Percentiles rank a stretch among this genome's conserved stretches.
Conservation (phyloP, 2,329 filamentous ascomycete species). For the Teratosphaeria zuluensis region DNA sequence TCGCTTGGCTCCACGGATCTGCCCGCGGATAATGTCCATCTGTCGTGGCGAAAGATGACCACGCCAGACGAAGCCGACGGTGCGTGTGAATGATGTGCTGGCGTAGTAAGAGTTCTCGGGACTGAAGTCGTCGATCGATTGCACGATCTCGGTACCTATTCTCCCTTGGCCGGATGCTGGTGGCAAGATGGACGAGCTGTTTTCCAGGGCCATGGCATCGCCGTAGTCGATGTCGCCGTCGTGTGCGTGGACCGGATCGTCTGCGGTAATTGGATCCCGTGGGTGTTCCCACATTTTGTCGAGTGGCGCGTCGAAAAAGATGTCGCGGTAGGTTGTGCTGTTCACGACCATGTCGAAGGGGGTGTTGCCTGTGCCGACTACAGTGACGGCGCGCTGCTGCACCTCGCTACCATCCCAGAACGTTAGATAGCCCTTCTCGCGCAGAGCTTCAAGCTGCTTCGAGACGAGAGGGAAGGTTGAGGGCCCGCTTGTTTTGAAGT, state of each 20-base stretch:
- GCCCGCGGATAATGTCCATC: constrained; percentile 38
- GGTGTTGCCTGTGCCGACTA: constrained; percentile 59
- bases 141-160: constrained; percentile 19
- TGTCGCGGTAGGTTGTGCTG: constrained; percentile 47
- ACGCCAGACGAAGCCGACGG: constrained; percentile 40
- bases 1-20: constrained; percentile 43
- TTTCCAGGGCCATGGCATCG: constrained; percentile 6
- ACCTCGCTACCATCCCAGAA: constrained; percentile 43
- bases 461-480: constrained; percentile 46
- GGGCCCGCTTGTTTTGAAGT: constrained; percentile 53
- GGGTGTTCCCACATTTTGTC: constrained; percentile 31
- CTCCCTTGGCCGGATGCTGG: constrained; percentile 35
- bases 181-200: background rate
- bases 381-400: constrained; percentile 50
- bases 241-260: background rate
- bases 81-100: constrained; percentile 45
- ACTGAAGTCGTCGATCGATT: constrained; percentile 38
- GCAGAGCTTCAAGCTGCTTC: constrained; percentile 49
- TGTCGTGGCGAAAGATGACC: constrained; percentile 39
- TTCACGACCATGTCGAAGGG: constrained; percentile 47
- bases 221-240: constrained; percentile 8
- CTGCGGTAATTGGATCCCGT: constrained; percentile 1
- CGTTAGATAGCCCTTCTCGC: constrained; percentile 44
- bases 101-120: constrained; percentile 57
- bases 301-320: constrained; percentile 55